Base-by-base conservation (phyloP, 2,329 filamentous ascomycete species). In the Neonectria faginata region DNA sequence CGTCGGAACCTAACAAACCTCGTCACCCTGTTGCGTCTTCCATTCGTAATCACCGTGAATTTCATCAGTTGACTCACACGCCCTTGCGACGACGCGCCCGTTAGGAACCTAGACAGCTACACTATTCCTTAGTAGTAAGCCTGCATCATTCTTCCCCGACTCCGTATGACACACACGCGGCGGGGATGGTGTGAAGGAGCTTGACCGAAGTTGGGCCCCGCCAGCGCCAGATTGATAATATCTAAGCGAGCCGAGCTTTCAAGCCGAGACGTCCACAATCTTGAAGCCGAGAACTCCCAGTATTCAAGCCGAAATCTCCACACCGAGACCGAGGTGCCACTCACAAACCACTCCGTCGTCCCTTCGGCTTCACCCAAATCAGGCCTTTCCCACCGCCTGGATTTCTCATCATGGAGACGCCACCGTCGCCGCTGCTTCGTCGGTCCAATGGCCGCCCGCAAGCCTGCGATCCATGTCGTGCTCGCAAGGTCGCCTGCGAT, bases 401-500 rank as follows among this genome's bases (percentile, higher is more conserved):
- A 29, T 27, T n/a, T 31, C 59, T 27, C 45, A 58, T 22, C 59
- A 73, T 73, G 69, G 60, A 61, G 16, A n/a, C 36, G 5, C 48
- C 60, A 20, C 45, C 65, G 52, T 48, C 66, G 52, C 66, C 64
- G 45, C 61, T 73, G 27, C 66, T 74, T 1, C 71, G 74, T 33
- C 72, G 74, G 11, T 67, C 71, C 29, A 76, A 76, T 25, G 74
- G 74, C 41, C 71, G 74, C 2, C 72, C 71, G 5, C 74, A 75
- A 42, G 70, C 72, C 6, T 75, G 74, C 47, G 75, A 82, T 71
- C 79, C 79, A 25, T 82, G 80, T 57, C 77, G 79, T 11, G 77
- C 75, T 57, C 78, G 80, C 16, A 82, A 82, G 62, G 77, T 82
- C 7, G 80, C 81, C 6, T 83, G 81, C 70, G 80, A 83, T 61